Evolutionary conservation across 306 rosid genomes (phyloP).

Genomic region (Citrullus mucosospermus): DNA sequence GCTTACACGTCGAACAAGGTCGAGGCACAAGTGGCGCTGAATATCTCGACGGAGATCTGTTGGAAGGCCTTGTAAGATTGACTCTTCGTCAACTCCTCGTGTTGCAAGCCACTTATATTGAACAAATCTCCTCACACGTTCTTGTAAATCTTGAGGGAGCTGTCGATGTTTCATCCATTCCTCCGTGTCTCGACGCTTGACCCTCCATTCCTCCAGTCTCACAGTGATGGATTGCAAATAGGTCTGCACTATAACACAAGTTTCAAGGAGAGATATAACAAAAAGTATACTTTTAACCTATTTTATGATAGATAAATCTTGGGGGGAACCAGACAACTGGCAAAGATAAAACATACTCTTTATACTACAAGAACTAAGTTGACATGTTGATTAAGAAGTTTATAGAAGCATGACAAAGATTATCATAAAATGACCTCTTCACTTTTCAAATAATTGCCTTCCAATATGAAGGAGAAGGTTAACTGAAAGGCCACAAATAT

Average conservation of each 20-base stretch:
- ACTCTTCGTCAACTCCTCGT: slow-evolving; percentile 77
- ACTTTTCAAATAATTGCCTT: neutral
- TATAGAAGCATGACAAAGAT: neutral
- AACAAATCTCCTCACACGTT: slow-evolving; percentile 62
- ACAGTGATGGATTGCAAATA: slow-evolving; percentile 83
- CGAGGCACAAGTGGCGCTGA: slow-evolving; percentile 79
- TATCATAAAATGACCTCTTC: neutral
- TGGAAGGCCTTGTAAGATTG: slow-evolving; percentile 55
- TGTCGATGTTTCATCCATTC: slow-evolving; percentile 94
- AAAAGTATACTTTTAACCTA: neutral
- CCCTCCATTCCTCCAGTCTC: slow-evolving; percentile 95
- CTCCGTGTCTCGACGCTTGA: slow-evolving; percentile 78
- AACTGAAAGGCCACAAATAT: neutral
- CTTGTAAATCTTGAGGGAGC: slow-evolving; percentile 56
- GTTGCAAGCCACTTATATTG: slow-evolving; percentile 95
- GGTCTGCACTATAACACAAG: slow-evolving; percentile 39
- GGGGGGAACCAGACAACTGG: neutral
- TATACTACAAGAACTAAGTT: neutral
- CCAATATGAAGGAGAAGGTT: neutral
- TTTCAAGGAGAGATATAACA: neutral
- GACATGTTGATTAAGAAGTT: neutral
- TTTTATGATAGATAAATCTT: neutral
- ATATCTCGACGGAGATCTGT: slow-evolving; percentile 78
- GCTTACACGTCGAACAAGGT: slow-evolving; percentile 80
- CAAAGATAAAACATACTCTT: neutral